A percentile compares a stretch with the other conserved stretches of the same genome.
phyloP scores from a whole-genome alignment of 192 early-diverging fungal species.

The Mortierella hygrophila region DNA sequence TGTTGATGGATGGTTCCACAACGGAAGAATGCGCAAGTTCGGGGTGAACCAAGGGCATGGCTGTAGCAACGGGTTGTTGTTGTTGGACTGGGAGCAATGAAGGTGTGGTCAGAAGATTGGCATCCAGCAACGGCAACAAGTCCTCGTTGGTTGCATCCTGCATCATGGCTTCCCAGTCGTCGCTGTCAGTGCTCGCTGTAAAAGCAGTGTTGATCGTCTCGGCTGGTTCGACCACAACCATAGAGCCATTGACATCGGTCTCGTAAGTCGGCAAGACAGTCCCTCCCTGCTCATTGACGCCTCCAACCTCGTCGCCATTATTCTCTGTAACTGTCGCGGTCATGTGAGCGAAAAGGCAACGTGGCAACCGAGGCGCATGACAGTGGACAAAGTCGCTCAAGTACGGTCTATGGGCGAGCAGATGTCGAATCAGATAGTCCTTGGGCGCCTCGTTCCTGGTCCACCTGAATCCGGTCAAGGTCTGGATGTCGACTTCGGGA shows the following conservation, averaged over 20 bases:
- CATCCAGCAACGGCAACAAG: slow-evolving; percentile 6
- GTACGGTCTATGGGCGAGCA: slow-evolving; percentile 48
- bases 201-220: slow-evolving; percentile 22
- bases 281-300: neutral
- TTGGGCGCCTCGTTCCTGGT: slow-evolving; percentile 50
- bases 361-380: slow-evolving; percentile 33
- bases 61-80: slow-evolving; percentile 29
- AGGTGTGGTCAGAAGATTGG: slow-evolving; percentile 29
- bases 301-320: slow-evolving; percentile 6
- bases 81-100: slow-evolving; percentile 29
- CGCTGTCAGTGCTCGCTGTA: slow-evolving; percentile 34
- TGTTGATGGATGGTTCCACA: neutral
- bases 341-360: slow-evolving; percentile 43
- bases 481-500: slow-evolving; percentile 46
- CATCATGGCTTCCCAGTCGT: slow-evolving; percentile 39
- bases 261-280: neutral
- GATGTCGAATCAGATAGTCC: slow-evolving; percentile 46
- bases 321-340: neutral
- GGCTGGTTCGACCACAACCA: slow-evolving; percentile 4
- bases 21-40: neutral
- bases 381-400: slow-evolving; percentile 46
- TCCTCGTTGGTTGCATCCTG: slow-evolving; percentile 28
- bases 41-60: slow-evolving; percentile 38
- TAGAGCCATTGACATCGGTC: slow-evolving; percentile 8
- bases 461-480: slow-evolving; percentile 46